Base-by-base conservation (phyloP, 306 rosid species). In the Quercus ilex region DNA sequence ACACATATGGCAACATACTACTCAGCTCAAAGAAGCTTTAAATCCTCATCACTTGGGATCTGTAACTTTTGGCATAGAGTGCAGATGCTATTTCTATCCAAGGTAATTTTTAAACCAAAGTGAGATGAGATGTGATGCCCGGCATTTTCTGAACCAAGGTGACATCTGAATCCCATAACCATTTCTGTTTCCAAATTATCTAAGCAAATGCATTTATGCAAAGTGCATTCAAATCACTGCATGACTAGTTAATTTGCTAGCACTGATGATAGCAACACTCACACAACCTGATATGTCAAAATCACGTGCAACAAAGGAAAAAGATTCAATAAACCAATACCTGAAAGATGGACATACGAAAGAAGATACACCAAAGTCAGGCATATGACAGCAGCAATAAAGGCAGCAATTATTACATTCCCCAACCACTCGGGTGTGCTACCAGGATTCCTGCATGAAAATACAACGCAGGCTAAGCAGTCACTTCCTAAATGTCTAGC, bases 331-430 rank as follows among this genome's bases (percentile, higher is more conserved):
- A 77, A 83, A 78, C 73, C 81, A 74, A 76, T 53, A 95, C 99
- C 99, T 91, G 99, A 91, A 74, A 92, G 87, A 90, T 95, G 99
- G 82, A 95, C 82, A 76, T 91, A 95, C 41, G 99, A 93, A 74
- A 95, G 95, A 82, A 95, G 92, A 84, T 95, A 89, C 83, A 92
- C 99, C 74, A 90, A 80, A 59, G 98, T 95, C 83, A 92, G 88
- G 84, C 89, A 92, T 81, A 78, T 52, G 76, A 89, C 58, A 82
- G 65, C 82, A 74, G 96, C 87, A 79, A 95, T 82, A 74, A 74
- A 91, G 73, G 79, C 87, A 51, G 94, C 92, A 77, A 95, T 46
- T 69, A 88, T 74, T 63, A 86, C 85, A 80, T 85, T 90, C 73
- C 96, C 98, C 73, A 92, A 86, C 99, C 99, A 95, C 49, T 92